Base-by-base conservation (phyloP, 2,329 filamentous ascomycete species). In the Aspergillus ustus region DNA sequence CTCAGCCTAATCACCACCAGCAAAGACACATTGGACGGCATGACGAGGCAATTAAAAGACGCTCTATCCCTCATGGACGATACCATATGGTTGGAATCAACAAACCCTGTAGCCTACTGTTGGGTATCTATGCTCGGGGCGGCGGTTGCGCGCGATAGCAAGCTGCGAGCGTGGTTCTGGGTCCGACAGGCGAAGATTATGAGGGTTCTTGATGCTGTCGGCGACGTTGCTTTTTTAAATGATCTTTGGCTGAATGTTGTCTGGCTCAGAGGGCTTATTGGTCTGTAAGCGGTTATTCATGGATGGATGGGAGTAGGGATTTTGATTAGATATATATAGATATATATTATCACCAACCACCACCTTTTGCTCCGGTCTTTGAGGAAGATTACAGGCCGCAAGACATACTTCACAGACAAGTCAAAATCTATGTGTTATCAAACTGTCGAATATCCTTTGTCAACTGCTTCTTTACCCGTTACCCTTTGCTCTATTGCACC, bases 101-200 rank as follows among this genome's bases (percentile, higher is more conserved):
- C 19, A 4, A 43, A 28, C 19, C 55, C 55, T 7, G 13, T 31
- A 4, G 13, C 45, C 3, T 34, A 25, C n/a, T 37, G 17, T 4
- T 57, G 55, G 55, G 46, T 43, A 8, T 57, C 45, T 29, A 57
- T 40, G 8, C 11, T 31, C 9, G 55, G 55, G 17, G 55, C 55
- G 7, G 55, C 55, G 20, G 45, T 31, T 13, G 29, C 45, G 1
- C 19, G 29, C 1, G 45, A 50, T 3, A 28, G 28, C 22, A 22
- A 15, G 1, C 9, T 19, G 9, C 55, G 55, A 9, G 28, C 29
- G 4, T 57, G 45, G 55, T 57, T 57, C 13, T 57, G 37, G 15
- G 17, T 51, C 55, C 34, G 31, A 43, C 44, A 50, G 4, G 28
- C 55, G 6, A 7, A 28, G n/a, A 13, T 22, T n/a, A 28, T 50